Evolutionary conservation across 768 basidiomycete genomes (phyloP).

Genomic region (Tubosaeta sp.): DNA sequence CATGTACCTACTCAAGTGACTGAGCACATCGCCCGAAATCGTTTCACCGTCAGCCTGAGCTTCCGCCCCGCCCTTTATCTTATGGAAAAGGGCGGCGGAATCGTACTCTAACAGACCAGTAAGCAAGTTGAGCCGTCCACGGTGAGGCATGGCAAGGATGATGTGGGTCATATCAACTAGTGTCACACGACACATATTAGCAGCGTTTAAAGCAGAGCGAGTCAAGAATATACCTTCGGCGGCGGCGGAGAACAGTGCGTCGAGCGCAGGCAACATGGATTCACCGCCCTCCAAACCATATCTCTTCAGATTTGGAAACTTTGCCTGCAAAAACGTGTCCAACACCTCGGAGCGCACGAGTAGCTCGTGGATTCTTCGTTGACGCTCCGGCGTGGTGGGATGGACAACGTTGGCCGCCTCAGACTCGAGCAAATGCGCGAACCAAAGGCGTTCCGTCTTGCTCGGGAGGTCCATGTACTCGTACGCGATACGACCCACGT

Average conservation of each 20-base stretch:
- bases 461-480: constrained; percentile 90
- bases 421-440: constrained; percentile 78
- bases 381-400: constrained; percentile 33
- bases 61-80: constrained; percentile 79
- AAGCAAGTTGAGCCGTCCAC: constrained; percentile 82
- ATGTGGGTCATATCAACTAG: constrained; percentile 66
- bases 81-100: constrained; percentile 73
- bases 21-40: constrained; percentile 81
- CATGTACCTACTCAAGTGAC: constrained; percentile 61
- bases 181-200: not conserved
- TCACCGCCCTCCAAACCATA: constrained; percentile 92
- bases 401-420: constrained; percentile 30
- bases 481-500: constrained; percentile 83
- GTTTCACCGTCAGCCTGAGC: constrained; percentile 54
- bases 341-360: constrained; percentile 75
- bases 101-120: constrained; percentile 70
- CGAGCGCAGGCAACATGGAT: constrained; percentile 88
- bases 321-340: constrained; percentile 80
- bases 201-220: not conserved
- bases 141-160: constrained; percentile 82
- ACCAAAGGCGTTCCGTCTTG: constrained; percentile 86
- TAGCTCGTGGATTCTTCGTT: constrained; percentile 60
- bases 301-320: constrained; percentile 85
- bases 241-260: constrained; percentile 67
- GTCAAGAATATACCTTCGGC: constrained; percentile 42